phyloP scores from a whole-genome alignment of 257 asterid genomes.

The Eustoma russellianum region DNA sequence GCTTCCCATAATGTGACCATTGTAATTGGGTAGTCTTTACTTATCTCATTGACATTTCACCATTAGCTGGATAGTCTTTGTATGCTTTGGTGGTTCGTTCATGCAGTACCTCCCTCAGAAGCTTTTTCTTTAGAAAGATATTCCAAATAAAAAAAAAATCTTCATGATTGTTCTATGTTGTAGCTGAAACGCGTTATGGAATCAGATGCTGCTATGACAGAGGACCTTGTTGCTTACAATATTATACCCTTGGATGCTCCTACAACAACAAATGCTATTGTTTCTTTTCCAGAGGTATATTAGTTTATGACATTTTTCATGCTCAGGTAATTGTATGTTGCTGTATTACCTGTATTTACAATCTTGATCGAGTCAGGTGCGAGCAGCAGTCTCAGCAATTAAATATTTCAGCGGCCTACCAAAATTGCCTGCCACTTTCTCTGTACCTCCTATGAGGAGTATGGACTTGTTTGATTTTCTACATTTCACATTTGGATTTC shows the following conservation, averaged over 20 bases:
- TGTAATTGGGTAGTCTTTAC: too few relatives aligned
- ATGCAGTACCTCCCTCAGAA: too few relatives aligned
- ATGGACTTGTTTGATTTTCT: conserved; percentile 75
- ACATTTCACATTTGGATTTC: conserved; percentile 82
- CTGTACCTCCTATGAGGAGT: conserved; percentile 59
- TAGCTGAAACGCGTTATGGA: conserved; percentile 92
- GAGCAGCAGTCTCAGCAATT: conserved; percentile 70
- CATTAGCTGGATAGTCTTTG: too few relatives aligned
- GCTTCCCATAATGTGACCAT: too few relatives aligned
- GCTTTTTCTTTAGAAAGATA: too few relatives aligned
- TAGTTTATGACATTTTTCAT: conserved; percentile 9
- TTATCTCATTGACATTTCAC: too few relatives aligned
- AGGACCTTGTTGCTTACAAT: conserved; percentile 77
- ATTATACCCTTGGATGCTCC: conserved; percentile 93
- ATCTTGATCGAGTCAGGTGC: conserved; percentile 42
- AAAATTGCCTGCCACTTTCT: conserved; percentile 56
- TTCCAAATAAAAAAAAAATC: not conserved
- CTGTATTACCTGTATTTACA: conserved; percentile 14
- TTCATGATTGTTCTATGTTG: conserved; percentile 19
- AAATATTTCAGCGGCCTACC: conserved; percentile 80
- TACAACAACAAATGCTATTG: conserved; percentile 57
- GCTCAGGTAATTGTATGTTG: not conserved
- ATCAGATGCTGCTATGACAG: conserved; percentile 97
- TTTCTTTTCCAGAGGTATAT: conserved; percentile 68
- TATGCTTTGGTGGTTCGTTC: too few relatives aligned